These are phyloP conservation scores for Coemansia sp. DNA, from an alignment of 192 early-diverging fungal genomes.

Conservation along the genomic window DNA sequence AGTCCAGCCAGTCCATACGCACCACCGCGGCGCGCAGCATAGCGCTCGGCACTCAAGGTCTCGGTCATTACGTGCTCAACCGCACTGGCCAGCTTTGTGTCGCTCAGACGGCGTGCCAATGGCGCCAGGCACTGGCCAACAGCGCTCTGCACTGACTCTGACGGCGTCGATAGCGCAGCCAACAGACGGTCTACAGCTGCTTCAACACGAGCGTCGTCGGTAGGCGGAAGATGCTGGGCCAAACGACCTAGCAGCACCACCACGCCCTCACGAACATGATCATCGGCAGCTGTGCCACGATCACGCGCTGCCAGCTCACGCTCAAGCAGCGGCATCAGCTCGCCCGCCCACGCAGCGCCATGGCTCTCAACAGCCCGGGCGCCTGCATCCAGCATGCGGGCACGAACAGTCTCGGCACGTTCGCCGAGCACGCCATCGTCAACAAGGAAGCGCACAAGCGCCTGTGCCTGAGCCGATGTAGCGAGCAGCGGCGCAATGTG, in stretches of 20 bases:
- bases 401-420: constrained; percentile 70
- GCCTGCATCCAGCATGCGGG: constrained; percentile 84
- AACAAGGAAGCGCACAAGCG: constrained; percentile 78
- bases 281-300: constrained; percentile 69
- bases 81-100: constrained; percentile 58
- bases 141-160: constrained; percentile 91
- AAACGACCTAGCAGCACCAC: constrained; percentile 91
- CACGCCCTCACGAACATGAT: constrained; percentile 85
- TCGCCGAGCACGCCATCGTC: constrained; percentile 84
- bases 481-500: constrained; percentile 64
- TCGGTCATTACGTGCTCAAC: constrained; percentile 65
- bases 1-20: constrained; percentile 96
- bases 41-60: constrained; percentile 72
- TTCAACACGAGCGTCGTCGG: constrained; percentile 63
- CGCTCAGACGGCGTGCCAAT: constrained; percentile 73
- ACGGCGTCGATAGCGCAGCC: constrained; percentile 87
- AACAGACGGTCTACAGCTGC: constrained; percentile 84
- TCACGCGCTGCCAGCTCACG: constrained; percentile 72
- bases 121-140: constrained; percentile 94
- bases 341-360: constrained; percentile 64
- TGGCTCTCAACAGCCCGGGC: constrained; percentile 71
- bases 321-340: constrained; percentile 77
- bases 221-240: constrained; percentile 81
- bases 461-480: constrained; percentile 52
- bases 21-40: constrained; percentile 85